Evolutionary conservation across 805 yeast species (phyloP), one percentile per base, ranked within the genome.

Genomic region (Hanseniaspora vineae): DNA sequence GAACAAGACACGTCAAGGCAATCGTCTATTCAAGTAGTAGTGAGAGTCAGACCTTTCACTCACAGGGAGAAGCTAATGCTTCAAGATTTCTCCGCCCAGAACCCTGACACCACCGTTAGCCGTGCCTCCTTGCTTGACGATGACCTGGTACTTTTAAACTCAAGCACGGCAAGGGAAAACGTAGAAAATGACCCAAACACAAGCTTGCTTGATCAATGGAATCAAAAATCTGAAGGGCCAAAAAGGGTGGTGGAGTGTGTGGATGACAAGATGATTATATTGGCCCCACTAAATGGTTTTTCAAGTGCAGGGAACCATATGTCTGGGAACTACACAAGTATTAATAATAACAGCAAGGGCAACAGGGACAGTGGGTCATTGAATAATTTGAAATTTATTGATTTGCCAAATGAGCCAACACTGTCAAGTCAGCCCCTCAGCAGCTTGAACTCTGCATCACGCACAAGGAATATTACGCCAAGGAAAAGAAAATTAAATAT

Each of bases 11-110:
- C 12, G 10, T 12, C 42, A 17, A 39, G 17, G 17, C 59, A 78
- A 57, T 78, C 89, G 1, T 80, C 89, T 0, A 81, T 83, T 42
- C 72, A 77, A 3, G 92, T 84, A 12, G 81, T 86, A 1, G 89
- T 87, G 1, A 68, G 96, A 42, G 88, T 87, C 8, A 69, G 96
- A 49, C 96, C 96, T 1, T 85, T 87, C 66, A 84, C 90, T 0
- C 54, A 58, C 1, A 49, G 59, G 0, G 95, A 87, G 62, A 56
- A 60, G 58, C 58, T 35, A 23, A 29, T n/a, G n/a, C 33, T 15
- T 6, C 6, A n/a, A 31, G 13, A 20, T 14, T 15, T 39, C 8
- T 33, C 31, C 11, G 14, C 14, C 20, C n/a, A 42, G 42, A 6
- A 40, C 14, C 4, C 14, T 35, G 11, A 33, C 29, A 19, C 40